Percentiles rank a stretch among this genome's conserved stretches.
Evolutionary conservation across 768 basidiomycete species (phyloP).

Genomic region (Termitomyces eurrhizus): DNA sequence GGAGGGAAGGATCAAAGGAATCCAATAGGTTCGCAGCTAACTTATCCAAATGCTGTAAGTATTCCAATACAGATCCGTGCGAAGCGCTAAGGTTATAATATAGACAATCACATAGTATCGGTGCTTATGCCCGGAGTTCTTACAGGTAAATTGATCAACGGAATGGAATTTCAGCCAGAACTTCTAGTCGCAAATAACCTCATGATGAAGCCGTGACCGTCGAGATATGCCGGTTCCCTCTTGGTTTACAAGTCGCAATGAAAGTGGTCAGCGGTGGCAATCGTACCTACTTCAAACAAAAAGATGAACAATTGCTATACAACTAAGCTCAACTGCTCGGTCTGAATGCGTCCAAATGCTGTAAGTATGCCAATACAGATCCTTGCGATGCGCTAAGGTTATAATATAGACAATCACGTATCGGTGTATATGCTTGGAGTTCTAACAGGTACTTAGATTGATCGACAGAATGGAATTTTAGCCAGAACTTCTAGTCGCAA

Average conservation of each 20-base stretch:
- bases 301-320: background rate
- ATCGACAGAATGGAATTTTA: background rate
- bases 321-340: background rate
- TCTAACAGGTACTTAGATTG: background rate
- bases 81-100: background rate
- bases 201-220: background rate
- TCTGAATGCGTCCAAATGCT: background rate
- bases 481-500: background rate
- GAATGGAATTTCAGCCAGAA: background rate
- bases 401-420: background rate
- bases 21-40: too few species aligned
- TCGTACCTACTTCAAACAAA: background rate
- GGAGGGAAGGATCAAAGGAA: too few species aligned
- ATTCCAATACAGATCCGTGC: background rate
- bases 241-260: background rate
- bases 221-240: background rate
- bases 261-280: background rate
- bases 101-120: background rate
- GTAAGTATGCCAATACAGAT: background rate
- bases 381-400: background rate
- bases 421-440: background rate
- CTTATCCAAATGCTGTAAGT: background rate
- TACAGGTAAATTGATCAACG: background rate
- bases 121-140: background rate
- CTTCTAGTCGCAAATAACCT: background rate